These are phyloP conservation scores for Blepharisma stoltei DNA, from an alignment of 73 alveolate genomes.

Conservation along the genomic window DNA sequence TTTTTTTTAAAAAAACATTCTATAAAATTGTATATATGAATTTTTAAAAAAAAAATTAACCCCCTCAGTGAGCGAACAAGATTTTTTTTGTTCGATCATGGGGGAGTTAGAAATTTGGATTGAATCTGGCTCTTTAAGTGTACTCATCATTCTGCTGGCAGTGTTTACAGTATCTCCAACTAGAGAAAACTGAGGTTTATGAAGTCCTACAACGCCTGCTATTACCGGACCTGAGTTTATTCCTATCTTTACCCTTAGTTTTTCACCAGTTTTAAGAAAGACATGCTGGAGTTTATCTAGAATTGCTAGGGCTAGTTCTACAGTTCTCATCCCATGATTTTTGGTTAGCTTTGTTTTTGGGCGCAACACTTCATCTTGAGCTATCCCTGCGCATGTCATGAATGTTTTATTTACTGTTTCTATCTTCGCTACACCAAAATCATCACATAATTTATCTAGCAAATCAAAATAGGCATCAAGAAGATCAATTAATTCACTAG, in stretches of 20 bases:
- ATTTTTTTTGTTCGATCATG: too few species aligned
- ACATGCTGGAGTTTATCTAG: slow-evolving; percentile 23
- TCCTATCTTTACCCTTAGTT: slow-evolving; percentile 73
- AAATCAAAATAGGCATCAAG: slow-evolving; percentile 49
- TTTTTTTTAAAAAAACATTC: too few species aligned
- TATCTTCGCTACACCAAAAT: slow-evolving; percentile 52
- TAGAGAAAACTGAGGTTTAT: slow-evolving; percentile 96
- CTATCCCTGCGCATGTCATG: slow-evolving; percentile 90
- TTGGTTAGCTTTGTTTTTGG: background rate
- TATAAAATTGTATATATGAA: too few species aligned
- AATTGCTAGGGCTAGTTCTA: slow-evolving; percentile 13
- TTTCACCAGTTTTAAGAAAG: slow-evolving; percentile 9
- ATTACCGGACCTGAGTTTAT: slow-evolving; percentile 96
- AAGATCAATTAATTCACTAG: slow-evolving; percentile 56
- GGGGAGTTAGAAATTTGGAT: slow-evolving; percentile 20
- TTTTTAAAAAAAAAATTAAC: too few species aligned
- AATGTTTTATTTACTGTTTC: slow-evolving; percentile 89
- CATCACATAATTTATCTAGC: slow-evolving; percentile 56
- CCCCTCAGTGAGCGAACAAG: too few species aligned
- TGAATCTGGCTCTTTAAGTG: slow-evolving; percentile 41
- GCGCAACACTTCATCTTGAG: slow-evolving; percentile 42
- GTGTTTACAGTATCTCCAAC: slow-evolving; percentile 99
- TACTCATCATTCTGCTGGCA: slow-evolving; percentile 85
- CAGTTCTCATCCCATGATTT: slow-evolving; percentile 25
- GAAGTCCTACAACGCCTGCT: slow-evolving; percentile 98